Evolutionary conservation across 202 grass and related monocot genomes (phyloP).

Genomic region (Schoenoplectus triqueter): DNA sequence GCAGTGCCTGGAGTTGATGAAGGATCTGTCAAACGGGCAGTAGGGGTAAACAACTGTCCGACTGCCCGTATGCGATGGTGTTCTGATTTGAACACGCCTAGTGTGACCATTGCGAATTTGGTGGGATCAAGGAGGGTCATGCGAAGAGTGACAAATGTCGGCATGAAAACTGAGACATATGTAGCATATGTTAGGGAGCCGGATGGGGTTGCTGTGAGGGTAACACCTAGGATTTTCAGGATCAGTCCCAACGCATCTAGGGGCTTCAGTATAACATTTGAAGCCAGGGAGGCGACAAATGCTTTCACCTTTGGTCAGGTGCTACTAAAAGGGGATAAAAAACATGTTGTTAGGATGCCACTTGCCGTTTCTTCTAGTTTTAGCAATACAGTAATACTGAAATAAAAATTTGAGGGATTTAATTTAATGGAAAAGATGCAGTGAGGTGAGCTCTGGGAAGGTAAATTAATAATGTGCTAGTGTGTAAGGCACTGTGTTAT

Average conservation of each 20-base stretch:
- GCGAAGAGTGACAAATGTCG: conserved; percentile 60
- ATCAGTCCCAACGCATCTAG: conserved; percentile 52
- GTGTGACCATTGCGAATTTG: conserved; percentile 74
- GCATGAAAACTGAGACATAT: conserved; percentile 59
- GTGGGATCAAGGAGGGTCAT: conserved; percentile 67
- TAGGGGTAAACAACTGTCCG: conserved; percentile 52
- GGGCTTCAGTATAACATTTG: conserved; percentile 54
- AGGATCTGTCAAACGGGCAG: conserved; percentile 46
- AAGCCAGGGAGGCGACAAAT: conserved; percentile 51
- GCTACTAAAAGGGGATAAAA: conserved; percentile 62
- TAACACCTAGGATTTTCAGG: conserved; percentile 53
- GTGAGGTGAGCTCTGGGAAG: neutral
- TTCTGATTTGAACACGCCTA: conserved; percentile 76
- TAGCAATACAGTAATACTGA: conserved; percentile 43
- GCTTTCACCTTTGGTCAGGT: conserved; percentile 73
- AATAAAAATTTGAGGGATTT: neutral
- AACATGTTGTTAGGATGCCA: conserved; percentile 69
- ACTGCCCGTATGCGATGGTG: conserved; percentile 44
- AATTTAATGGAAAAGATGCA: neutral
- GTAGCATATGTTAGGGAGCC: conserved; percentile 59
- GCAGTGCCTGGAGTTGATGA: conserved; percentile 67
- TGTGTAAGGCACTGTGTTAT: conserved; percentile 14
- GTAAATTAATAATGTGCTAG: neutral
- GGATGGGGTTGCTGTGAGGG: conserved; percentile 56
- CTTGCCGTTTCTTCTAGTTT: conserved; percentile 63